These are phyloP conservation scores for Pistacia atlantica DNA, from an alignment of 345 rosid genomes.

Conservation along the genomic window DNA sequence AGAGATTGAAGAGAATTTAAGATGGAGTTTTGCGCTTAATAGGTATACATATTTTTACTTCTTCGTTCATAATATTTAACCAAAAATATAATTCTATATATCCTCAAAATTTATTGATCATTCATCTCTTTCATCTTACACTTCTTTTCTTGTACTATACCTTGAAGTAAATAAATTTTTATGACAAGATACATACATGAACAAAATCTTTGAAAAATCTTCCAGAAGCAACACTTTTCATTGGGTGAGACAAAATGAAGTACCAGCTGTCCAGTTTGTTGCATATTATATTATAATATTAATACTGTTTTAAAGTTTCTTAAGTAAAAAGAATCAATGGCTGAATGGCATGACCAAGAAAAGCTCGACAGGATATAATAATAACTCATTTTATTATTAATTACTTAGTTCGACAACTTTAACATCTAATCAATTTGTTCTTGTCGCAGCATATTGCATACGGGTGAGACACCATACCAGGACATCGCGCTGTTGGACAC, in stretches of 20 bases:
- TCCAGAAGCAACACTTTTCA: conserved; percentile 11
- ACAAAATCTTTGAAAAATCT: conserved; percentile 16
- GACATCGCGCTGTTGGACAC: conserved; percentile 69
- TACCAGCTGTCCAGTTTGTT: not conserved
- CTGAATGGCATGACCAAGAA: conserved; percentile 22
- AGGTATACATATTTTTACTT: conserved; percentile 33
- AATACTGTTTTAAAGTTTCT: not conserved
- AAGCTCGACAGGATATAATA: conserved; percentile 21
- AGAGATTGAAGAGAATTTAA: conserved; percentile 59
- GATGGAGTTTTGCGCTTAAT: conserved; percentile 71
- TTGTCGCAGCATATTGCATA: conserved; percentile 52
- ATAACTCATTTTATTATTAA: not conserved
- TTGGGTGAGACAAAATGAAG: not conserved
- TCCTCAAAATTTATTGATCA: not conserved
- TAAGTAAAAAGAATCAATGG: not conserved
- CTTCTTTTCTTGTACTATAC: not conserved
- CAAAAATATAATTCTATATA: not conserved
- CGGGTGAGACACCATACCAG: conserved; percentile 53
- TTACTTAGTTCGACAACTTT: conserved; percentile 6
- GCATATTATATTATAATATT: not conserved
- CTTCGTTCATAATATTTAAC: not conserved
- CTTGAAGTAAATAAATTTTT: not conserved
- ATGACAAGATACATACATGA: not conserved
- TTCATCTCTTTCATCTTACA: not conserved
- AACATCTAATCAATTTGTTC: not conserved